Conservation (phyloP, 2,329 filamentous ascomycete genomes). For the Dactylellina parvicollis region DNA sequence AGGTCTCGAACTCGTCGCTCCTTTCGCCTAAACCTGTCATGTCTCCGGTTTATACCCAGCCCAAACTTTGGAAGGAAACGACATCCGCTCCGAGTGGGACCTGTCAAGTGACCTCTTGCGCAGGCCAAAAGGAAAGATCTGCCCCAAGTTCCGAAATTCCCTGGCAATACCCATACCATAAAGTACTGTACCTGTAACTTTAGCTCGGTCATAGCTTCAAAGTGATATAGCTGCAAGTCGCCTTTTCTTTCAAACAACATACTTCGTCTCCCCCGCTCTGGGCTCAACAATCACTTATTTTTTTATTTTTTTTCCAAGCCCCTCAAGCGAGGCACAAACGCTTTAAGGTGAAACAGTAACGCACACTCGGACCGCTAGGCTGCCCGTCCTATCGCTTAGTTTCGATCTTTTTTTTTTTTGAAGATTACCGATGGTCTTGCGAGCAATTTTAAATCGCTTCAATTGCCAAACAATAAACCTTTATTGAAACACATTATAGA, state of each 20-base stretch:
- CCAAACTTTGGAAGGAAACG: constrained; percentile 14
- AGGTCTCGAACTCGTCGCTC: neutral
- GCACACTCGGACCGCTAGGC: constrained; percentile 53
- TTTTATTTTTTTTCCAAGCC: constrained; percentile 21
- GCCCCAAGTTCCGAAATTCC: constrained; percentile 43
- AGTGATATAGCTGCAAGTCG: constrained; percentile 51
- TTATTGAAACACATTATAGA: constrained; percentile 44
- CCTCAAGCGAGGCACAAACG: constrained; percentile 49
- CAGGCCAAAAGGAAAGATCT: constrained; percentile 26
- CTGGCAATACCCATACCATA: constrained; percentile 12
- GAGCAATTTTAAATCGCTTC: constrained; percentile 43
- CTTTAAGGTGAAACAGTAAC: constrained; percentile 48
- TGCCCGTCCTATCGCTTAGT: constrained; percentile 52
- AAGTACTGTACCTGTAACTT: constrained; percentile 40
- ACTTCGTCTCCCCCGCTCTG: constrained; percentile 51
- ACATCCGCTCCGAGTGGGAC: constrained; percentile 3
- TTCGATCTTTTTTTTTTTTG: constrained; percentile 23
- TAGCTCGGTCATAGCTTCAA: constrained; percentile 23
- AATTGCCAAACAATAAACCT: constrained; percentile 8
- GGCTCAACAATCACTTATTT: constrained; percentile 23
- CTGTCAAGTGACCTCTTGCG: constrained; percentile 3
- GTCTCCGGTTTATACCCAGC: neutral
- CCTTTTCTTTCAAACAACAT: constrained; percentile 32
- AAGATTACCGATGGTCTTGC: constrained; percentile 42
- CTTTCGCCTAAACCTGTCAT: neutral